A percentile compares a stretch with the other conserved stretches of the same genome.
Evolutionary conservation across 768 basidiomycete genomes (phyloP).

Genomic region (Pleurotus eryngii): DNA sequence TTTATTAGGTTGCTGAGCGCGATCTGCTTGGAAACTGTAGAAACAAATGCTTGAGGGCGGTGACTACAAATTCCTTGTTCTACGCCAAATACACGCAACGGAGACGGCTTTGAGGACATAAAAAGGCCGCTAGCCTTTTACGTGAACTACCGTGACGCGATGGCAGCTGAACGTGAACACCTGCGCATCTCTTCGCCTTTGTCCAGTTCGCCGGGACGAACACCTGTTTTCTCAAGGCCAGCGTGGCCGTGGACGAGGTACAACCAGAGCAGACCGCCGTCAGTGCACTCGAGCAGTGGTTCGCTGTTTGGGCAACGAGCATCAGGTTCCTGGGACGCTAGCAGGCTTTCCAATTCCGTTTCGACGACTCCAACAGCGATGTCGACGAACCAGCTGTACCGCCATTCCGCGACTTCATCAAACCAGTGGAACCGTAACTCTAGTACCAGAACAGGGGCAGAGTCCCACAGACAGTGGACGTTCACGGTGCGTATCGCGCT

Average conservation of each 20-base stretch:
- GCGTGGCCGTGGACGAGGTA: slow-evolving; percentile 57
- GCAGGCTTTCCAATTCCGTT: background rate
- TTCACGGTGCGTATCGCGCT: slow-evolving; percentile 44
- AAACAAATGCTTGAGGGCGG: background rate
- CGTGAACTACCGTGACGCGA: slow-evolving; percentile 18
- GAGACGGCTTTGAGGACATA: slow-evolving; percentile 5
- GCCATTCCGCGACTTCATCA: background rate
- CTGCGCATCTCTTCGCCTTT: slow-evolving; percentile 34
- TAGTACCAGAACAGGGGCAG: slow-evolving; percentile 16
- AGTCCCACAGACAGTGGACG: slow-evolving; percentile 53
- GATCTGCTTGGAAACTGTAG: background rate
- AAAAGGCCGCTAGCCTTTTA: slow-evolving; percentile 6
- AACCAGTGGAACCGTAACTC: background rate
- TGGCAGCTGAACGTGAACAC: slow-evolving; percentile 27
- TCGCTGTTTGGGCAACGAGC: slow-evolving; percentile 11
- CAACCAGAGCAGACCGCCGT: slow-evolving; percentile 25
- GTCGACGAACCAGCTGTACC: no score
- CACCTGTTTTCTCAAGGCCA: slow-evolving; percentile 47
- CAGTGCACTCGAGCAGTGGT: slow-evolving; percentile 24
- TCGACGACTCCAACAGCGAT: background rate
- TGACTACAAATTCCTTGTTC: background rate
- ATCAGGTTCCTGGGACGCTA: slow-evolving; percentile 14
- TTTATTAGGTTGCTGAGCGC: background rate
- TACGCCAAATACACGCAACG: background rate
- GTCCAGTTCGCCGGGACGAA: slow-evolving; percentile 44